phyloP scores from a whole-genome alignment of 768 basidiomycete species.

The Xerocomus spinulosus region DNA sequence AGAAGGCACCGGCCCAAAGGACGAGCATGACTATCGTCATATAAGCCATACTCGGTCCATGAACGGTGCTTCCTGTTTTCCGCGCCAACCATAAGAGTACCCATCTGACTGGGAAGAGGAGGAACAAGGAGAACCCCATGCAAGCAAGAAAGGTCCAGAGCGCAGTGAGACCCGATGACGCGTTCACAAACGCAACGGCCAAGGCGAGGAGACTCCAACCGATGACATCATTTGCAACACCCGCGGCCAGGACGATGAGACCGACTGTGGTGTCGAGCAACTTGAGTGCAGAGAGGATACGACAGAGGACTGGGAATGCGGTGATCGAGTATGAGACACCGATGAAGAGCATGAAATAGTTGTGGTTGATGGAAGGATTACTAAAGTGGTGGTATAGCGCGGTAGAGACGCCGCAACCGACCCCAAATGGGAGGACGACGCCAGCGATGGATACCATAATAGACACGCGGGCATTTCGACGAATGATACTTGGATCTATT shows the following conservation, averaged over 20 bases:
- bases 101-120: slow-evolving; percentile 64
- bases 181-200: slow-evolving; percentile 88
- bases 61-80: slow-evolving; percentile 73
- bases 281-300: slow-evolving; percentile 86
- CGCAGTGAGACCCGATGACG: slow-evolving; percentile 75
- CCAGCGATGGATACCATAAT: slow-evolving; percentile 71
- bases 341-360: slow-evolving; percentile 91
- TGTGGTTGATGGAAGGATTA: slow-evolving; percentile 54
- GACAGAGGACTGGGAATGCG: slow-evolving; percentile 84
- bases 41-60: slow-evolving; percentile 80
- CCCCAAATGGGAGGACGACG: slow-evolving; percentile 80
- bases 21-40: slow-evolving; percentile 83
- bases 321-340: slow-evolving; percentile 90
- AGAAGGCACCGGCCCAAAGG: slow-evolving; percentile 83
- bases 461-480: slow-evolving; percentile 65
- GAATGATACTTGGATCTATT: slow-evolving; percentile 78
- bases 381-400: slow-evolving; percentile 77
- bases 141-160: slow-evolving; percentile 80
- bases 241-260: slow-evolving; percentile 87
- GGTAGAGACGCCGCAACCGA: slow-evolving; percentile 73
- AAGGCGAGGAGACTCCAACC: slow-evolving; percentile 89
- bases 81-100: slow-evolving; percentile 68
- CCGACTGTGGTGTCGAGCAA: slow-evolving; percentile 91
- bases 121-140: slow-evolving; percentile 73
- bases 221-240: slow-evolving; percentile 85